These are phyloP conservation scores for Lichtheimia ramosa DNA, from an alignment of 371 early-diverging fungal species.

Conservation along the genomic window DNA sequence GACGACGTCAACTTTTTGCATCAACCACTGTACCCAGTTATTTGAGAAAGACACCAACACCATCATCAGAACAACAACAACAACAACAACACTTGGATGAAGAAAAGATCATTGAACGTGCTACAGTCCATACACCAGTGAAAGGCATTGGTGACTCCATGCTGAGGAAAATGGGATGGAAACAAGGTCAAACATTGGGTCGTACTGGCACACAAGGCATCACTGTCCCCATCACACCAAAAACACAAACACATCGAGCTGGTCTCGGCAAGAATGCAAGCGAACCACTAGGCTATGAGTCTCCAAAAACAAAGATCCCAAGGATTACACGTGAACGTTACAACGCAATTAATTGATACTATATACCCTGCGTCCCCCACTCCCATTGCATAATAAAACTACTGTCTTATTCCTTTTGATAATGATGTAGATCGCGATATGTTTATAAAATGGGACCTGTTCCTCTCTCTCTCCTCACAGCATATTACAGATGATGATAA, in stretches of 20 bases:
- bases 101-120: not conserved
- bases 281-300: not conserved
- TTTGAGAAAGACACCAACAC: not conserved
- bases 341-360: not conserved
- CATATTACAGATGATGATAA: too few relatives aligned
- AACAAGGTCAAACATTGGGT: constrained; percentile 40
- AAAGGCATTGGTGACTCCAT: constrained; percentile 30
- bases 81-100: not conserved
- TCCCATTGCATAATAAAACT: too few relatives aligned
- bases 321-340: constrained; percentile 8
- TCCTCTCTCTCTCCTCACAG: too few relatives aligned
- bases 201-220: constrained; percentile 23
- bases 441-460: too few relatives aligned
- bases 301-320: constrained; percentile 16
- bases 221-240: constrained; percentile 23
- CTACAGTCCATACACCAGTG: constrained; percentile 14
- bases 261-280: constrained; percentile 20
- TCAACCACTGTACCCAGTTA: not conserved
- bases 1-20: constrained; percentile 7
- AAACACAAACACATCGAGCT: constrained; percentile 10
- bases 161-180: constrained; percentile 46
- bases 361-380: too few relatives aligned
- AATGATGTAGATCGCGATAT: too few relatives aligned
- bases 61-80: not conserved
- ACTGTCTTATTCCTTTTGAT: too few relatives aligned